Conservation (phyloP, 2,329 filamentous ascomycete genomes). For the Pezicula radicicola region DNA sequence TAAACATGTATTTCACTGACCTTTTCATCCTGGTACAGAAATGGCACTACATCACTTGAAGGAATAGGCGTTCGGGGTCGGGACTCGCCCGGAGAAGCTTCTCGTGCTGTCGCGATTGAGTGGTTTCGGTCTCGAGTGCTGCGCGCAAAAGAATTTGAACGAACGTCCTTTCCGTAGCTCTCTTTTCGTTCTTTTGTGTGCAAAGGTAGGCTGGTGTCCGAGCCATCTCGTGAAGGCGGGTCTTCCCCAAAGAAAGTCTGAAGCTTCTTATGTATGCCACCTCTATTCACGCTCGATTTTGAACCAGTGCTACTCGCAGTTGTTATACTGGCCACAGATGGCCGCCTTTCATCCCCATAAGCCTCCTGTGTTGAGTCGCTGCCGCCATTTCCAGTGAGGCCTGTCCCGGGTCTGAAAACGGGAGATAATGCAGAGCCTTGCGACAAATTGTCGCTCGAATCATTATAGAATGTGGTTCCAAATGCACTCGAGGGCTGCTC, state of each 20-base stretch:
- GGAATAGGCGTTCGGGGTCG: conserved; percentile 82
- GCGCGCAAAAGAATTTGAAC: conserved; percentile 57
- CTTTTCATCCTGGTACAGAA: conserved; percentile 85
- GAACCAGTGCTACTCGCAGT: conserved; percentile 86
- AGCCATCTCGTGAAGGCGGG: conserved; percentile 70
- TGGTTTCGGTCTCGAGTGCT: conserved; percentile 72
- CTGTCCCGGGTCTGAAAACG: conserved; percentile 55
- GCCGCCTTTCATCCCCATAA: conserved; percentile 72
- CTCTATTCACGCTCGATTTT: conserved; percentile 65
- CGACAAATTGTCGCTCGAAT: conserved; percentile 74
- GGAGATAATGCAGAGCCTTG: conserved; percentile 65
- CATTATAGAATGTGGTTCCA: conserved; percentile 64
- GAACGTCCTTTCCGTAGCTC: conserved; percentile 52
- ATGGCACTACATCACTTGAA: conserved; percentile 94
- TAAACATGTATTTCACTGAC: conserved; percentile 45
- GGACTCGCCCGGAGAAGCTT: conserved; percentile 72
- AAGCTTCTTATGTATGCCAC: conserved; percentile 73
- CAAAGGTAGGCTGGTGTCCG: conserved; percentile 63
- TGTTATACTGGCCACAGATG: conserved; percentile 84
- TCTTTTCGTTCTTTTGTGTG: conserved; percentile 12
- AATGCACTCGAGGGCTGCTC: conserved; percentile 27
- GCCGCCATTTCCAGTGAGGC: conserved; percentile 39
- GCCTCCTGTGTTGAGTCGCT: conserved; percentile 60
- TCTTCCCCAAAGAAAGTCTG: conserved; percentile 94
- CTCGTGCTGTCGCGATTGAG: conserved; percentile 72